Base-by-base conservation (phyloP, 306 rosid species). In the Benincasa hispida region DNA sequence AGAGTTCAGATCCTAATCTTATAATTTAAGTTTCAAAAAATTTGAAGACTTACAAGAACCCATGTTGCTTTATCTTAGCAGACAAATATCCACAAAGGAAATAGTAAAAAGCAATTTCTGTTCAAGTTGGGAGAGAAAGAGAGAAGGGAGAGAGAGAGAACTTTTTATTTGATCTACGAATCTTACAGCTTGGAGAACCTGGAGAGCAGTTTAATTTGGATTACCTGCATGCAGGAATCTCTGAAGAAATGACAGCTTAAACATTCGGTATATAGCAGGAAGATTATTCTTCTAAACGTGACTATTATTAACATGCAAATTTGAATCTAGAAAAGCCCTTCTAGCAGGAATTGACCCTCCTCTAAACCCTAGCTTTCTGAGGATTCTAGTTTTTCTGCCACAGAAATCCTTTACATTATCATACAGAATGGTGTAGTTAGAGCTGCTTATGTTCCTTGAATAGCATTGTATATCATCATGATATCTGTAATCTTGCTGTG, bases 371-470 rank as follows among this genome's bases (percentile, higher is more conserved):
- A 73, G 81, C 77, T 81, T 28, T 6, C 18, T 45, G 19, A 30
- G 66, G 84, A 56, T 25, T 42, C 73, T 6, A 28, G 55, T 79
- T 68, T 80, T 67, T 67, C 76, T n/a, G 63, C 27, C 54, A 86
- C 99, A 95, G 3, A 56, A 73, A 57, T 77, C 30, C 34, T 61
- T 79, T 32, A 83, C 88, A 80, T 76, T n/a, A 80, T 94, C 99
- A 54, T 88, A 81, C 10, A 90, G 86, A 77, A 91, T 86, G 22
- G 94, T 88, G 80, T 83, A 92, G 82, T 94, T 87, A 61, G 91
- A 88, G 86, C 95, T 85, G 76, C 95, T 92, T 24, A 92, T 79
- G 81, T 87, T 87, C 86, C 97, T 86, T 5, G 74, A 87, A 80
- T 92, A 94, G 75, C 97, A 94, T 18, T 59, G 62, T 27, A 57